Evolutionary conservation across 148 eudicot genomes (phyloP).

Genomic region (Nepenthes gracilis): DNA sequence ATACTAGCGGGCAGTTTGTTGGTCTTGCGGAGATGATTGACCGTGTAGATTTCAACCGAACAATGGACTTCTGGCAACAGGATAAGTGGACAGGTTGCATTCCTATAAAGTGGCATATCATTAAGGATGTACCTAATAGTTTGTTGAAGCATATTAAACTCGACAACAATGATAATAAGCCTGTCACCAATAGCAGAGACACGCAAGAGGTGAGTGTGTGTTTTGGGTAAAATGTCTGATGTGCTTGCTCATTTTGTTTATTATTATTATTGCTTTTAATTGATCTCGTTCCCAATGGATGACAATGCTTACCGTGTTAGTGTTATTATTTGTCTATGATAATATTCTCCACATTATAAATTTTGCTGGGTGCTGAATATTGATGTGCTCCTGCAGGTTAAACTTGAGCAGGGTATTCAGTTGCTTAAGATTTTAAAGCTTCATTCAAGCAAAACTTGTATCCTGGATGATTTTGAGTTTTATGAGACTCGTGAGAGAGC

Average conservation of each 20-base stretch:
- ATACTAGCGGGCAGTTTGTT: conserved; percentile 45
- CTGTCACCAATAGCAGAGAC: conserved; percentile 47
- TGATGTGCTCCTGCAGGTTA: conserved; percentile 26
- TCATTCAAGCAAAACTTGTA: conserved; percentile 34
- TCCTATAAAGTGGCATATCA: conserved; percentile 48
- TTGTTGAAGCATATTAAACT: conserved; percentile 39
- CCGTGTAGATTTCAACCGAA: conserved; percentile 31
- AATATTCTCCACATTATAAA: neutral
- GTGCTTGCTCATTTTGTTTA: neutral
- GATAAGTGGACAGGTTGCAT: conserved; percentile 50
- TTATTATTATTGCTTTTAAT: neutral
- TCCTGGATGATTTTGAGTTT: conserved; percentile 50
- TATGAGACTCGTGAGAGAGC: conserved; percentile 38
- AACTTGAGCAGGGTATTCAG: conserved; percentile 39
- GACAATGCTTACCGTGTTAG: neutral
- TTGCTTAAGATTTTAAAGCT: conserved; percentile 37
- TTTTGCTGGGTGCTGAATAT: neutral
- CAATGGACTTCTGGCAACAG: conserved; percentile 46
- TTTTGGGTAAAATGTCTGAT: neutral
- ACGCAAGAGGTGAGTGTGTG: conserved; percentile 31
- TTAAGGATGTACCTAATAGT: conserved; percentile 39
- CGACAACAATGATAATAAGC: conserved; percentile 42
- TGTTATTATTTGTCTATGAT: neutral
- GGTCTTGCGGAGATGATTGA: conserved; percentile 43
- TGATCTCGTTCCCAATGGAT: neutral